Base-by-base conservation (phyloP, 306 rosid species). In the Senna siamea region DNA sequence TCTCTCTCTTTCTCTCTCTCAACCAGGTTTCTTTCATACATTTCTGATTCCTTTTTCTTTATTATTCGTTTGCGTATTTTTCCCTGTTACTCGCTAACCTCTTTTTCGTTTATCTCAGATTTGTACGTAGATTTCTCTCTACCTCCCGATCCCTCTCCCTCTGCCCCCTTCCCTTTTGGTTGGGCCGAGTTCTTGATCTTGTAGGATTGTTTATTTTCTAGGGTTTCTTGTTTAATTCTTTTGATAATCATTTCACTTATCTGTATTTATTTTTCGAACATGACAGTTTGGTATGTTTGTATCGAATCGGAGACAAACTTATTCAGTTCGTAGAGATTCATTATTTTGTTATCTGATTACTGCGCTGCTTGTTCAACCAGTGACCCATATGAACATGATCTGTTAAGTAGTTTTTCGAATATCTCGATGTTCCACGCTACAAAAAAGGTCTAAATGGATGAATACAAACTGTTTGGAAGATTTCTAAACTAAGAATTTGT, bases 1-100 rank as follows among this genome's bases (percentile, higher is more conserved):
- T 55, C 30, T 82, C 79, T 61, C 72, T 55, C 30, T 82, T 37
- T 55, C 51, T 73, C 65, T 47, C 66, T 70, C 62, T 82, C 46
- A 47, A 37, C 22, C 85, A 82, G 80, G 79, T 82, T 78, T 18
- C 40, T 47, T 57, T 30, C 14, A 0, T 2, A 15, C 3, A 40
- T 53, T 34, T 22, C 19, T 66, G 14, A 23, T 40, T 44, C 26
- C 12, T 60, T 12, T 47, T 12, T 14, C 40, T 47, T 4, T 19
- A 12, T 3, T 12, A 7, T 38, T 66, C 2, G 71, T 30, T 22
- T n/a, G 13, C 46, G 28, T 1, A 59, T 48, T 28, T 17, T 32
- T 34, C 18, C 6, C 23, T 4, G 0, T 15, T 10, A 18, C 30
- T 71, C 37, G 48, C 26, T 72, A 13, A 72, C 53, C 44, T 48